phyloP scores from a whole-genome alignment of 352 stramenopile genomes.

The Pythium rhizo-oryzae region DNA sequence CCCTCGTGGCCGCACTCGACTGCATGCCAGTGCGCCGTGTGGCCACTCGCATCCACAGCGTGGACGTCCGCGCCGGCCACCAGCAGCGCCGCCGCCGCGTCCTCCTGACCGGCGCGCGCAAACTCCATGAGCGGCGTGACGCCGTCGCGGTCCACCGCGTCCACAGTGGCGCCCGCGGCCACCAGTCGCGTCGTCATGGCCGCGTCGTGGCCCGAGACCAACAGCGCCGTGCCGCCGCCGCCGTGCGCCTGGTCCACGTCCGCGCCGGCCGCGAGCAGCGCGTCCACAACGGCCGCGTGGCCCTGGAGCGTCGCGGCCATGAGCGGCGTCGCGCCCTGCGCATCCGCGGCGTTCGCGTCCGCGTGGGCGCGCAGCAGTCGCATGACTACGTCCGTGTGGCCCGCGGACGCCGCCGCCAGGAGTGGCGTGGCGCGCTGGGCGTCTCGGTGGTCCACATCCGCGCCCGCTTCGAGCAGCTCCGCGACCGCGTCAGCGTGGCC shows the following conservation, averaged over 20 bases:
- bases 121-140: neutral
- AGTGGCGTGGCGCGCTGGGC: neutral
- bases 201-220: neutral
- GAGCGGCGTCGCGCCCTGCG: neutral
- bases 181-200: neutral
- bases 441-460: neutral
- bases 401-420: neutral
- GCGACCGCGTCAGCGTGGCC: conserved; percentile 20
- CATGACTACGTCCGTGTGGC: neutral
- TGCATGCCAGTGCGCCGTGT: neutral
- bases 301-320: neutral
- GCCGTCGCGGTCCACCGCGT: neutral
- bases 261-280: neutral
- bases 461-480: neutral
- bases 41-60: neutral
- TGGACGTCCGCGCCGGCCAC: neutral
- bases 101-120: neutral
- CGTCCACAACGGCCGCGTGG: neutral
- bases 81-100: neutral
- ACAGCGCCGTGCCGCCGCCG: neutral
- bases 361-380: neutral
- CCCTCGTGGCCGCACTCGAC: no score
- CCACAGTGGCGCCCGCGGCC: neutral
- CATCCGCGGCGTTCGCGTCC: neutral
- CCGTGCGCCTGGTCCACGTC: neutral